These are phyloP conservation scores for Sordariomycetes sp. DNA, from an alignment of 2,329 filamentous ascomycete species.

Conservation along the genomic window DNA sequence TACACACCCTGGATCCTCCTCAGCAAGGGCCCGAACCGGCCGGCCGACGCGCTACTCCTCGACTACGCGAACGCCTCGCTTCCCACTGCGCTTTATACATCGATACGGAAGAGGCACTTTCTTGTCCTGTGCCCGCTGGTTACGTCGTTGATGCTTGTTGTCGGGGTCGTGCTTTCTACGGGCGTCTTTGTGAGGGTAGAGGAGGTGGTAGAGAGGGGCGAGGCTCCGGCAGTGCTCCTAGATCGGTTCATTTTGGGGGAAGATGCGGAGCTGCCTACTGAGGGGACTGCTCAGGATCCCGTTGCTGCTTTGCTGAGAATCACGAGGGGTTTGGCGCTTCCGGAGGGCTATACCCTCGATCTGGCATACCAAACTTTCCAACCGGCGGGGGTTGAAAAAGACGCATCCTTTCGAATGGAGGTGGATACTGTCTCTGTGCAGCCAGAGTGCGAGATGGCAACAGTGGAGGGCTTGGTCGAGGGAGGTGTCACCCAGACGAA, in stretches of 20 bases:
- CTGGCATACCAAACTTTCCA: neutral
- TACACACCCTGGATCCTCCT: conserved; percentile 16
- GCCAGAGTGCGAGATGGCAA: neutral
- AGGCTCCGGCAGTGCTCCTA: neutral
- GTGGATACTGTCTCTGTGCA: neutral
- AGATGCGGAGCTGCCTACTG: neutral
- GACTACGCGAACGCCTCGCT: conserved; percentile 13
- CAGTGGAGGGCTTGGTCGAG: neutral
- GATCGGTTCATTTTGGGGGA: neutral
- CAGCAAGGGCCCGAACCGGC: conserved; percentile 8
- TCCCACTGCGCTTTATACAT: conserved; percentile 10
- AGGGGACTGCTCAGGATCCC: neutral
- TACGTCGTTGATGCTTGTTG: conserved; percentile 12
- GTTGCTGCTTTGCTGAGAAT: neutral
- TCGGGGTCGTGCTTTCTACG: conserved; percentile 14
- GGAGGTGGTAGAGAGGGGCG: conserved; percentile 8
- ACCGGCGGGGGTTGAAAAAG: neutral
- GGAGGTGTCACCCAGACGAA: neutral
- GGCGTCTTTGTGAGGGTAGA: conserved; percentile 12
- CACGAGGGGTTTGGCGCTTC: neutral
- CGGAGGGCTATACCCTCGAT: neutral
- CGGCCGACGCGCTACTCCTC: conserved; percentile 11
- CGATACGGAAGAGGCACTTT: conserved; percentile 13
- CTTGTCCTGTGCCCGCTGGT: conserved; percentile 11
- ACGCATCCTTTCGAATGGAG: neutral